A percentile compares a stretch with the other conserved stretches of the same genome.
Conservation (phyloP, 768 basidiomycete species). For the Pholiota microspora region DNA sequence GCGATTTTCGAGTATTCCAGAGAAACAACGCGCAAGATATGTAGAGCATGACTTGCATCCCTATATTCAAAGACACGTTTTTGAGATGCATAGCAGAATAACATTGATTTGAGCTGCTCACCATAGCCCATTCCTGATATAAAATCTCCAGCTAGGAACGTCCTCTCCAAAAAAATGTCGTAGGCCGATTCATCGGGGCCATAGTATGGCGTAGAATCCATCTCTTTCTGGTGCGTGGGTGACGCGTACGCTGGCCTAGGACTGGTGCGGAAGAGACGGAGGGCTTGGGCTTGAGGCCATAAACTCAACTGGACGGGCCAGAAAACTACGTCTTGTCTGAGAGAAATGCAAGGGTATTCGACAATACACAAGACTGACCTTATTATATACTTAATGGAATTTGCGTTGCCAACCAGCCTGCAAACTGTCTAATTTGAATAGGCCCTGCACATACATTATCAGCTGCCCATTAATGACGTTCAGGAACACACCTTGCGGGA, state of each 20-base stretch:
- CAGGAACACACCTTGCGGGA: background rate
- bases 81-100: background rate
- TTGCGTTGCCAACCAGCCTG: background rate
- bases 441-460: background rate
- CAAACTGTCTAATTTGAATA: background rate
- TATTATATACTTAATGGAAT: background rate
- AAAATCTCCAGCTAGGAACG: conserved; percentile 41
- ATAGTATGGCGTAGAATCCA: conserved; percentile 17
- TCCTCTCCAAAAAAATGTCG: conserved; percentile 36
- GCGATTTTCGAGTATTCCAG: conserved; percentile 26
- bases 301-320: background rate
- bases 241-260: background rate
- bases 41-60: conserved; percentile 38
- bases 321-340: background rate
- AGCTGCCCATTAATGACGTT: background rate
- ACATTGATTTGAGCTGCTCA: conserved; percentile 11
- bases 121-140: conserved; percentile 41
- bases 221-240: background rate
- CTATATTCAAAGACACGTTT: conserved; percentile 15
- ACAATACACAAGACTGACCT: background rate
- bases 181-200: conserved; percentile 30
- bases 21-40: conserved; percentile 33
- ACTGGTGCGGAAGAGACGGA: background rate
- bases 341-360: background rate
- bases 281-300: background rate